These are phyloP conservation scores for Lepidium sativum DNA, from an alignment of 345 rosid genomes.

Conservation along the genomic window DNA sequence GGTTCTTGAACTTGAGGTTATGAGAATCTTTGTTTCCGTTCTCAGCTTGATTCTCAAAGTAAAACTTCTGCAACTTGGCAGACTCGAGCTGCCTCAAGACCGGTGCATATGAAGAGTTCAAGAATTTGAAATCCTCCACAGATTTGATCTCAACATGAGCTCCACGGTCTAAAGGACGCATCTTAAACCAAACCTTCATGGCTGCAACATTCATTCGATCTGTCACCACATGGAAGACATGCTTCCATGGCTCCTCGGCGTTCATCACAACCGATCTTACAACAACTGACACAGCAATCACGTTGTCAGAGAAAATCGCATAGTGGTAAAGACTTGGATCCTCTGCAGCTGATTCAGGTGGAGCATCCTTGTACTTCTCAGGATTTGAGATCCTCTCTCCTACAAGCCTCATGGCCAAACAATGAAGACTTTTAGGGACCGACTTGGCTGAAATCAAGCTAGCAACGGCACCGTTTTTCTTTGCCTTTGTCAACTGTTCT, in stretches of 20 bases:
- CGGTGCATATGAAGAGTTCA: constrained; percentile 66
- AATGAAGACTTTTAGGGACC: constrained; percentile 81
- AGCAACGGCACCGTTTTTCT: constrained; percentile 76
- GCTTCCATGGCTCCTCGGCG: constrained; percentile 67
- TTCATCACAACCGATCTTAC: constrained; percentile 80
- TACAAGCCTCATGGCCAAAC: constrained; percentile 91
- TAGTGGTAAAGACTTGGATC: constrained; percentile 75
- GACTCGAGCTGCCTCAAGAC: constrained; percentile 66
- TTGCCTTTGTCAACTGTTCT: constrained; percentile 69
- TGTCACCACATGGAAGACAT: constrained; percentile 82
- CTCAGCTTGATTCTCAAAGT: constrained; percentile 37
- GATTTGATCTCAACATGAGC: constrained; percentile 72
- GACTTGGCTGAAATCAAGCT: constrained; percentile 80
- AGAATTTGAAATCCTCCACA: constrained; percentile 57
- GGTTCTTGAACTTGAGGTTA: constrained; percentile 48
- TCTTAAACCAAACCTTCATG: constrained; percentile 93
- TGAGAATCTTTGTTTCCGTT: constrained; percentile 34
- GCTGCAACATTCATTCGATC: constrained; percentile 83
- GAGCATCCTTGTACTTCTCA: constrained; percentile 57
- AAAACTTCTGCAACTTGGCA: constrained; percentile 47
- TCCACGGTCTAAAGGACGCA: constrained; percentile 78
- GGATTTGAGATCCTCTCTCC: constrained; percentile 78
- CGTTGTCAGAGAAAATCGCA: constrained; percentile 75
- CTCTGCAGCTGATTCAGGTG: constrained; percentile 46
- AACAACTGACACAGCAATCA: constrained; percentile 89